Evolutionary conservation across 805 yeast genomes (phyloP).

Genomic region (Kodamaea laetipori): DNA sequence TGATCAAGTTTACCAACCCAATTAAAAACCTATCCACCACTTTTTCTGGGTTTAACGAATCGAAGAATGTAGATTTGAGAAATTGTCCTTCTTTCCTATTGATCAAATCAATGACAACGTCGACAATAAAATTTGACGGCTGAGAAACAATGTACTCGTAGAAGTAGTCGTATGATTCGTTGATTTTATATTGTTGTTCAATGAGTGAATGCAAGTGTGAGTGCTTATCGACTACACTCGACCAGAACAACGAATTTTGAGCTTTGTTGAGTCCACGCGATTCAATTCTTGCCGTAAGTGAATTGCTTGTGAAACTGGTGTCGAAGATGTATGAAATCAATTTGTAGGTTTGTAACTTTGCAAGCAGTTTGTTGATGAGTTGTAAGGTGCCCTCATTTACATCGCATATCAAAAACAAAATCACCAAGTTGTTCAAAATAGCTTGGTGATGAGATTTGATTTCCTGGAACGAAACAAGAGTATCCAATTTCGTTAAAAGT

Average conservation of each 20-base stretch:
- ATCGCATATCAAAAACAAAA: constrained; percentile 37
- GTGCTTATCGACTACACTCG: constrained; percentile 24
- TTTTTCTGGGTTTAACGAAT: constrained; percentile 14
- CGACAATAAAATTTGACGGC: constrained; percentile 37
- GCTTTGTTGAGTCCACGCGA: constrained; percentile 16
- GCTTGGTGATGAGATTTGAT: constrained; percentile 32
- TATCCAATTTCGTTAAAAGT: constrained; percentile 25
- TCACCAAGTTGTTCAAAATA: constrained; percentile 30
- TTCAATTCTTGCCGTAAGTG: constrained; percentile 19
- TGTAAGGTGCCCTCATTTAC: constrained; percentile 28
- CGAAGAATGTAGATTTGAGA: constrained; percentile 44
- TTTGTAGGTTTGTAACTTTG: constrained; percentile 28
- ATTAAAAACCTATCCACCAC: constrained; percentile 32
- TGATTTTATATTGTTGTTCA: constrained; percentile 17
- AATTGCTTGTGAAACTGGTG: constrained; percentile 22
- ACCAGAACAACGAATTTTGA: constrained; percentile 36
- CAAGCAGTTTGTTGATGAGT: constrained; percentile 26
- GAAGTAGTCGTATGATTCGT: constrained; percentile 32
- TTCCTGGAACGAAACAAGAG: constrained; percentile 29
- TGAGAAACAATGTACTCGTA: constrained; percentile 18
- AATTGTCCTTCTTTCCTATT: constrained; percentile 38
- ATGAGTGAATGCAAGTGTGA: constrained; percentile 22
- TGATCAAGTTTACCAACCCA: constrained; percentile 37
- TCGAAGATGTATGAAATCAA: constrained; percentile 28
- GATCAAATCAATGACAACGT: constrained; percentile 33